A percentile compares a stretch with the other conserved stretches of the same genome.
phyloP scores from a whole-genome alignment of 2,329 filamentous ascomycete species.

The Trichophyton schoenleinii region DNA sequence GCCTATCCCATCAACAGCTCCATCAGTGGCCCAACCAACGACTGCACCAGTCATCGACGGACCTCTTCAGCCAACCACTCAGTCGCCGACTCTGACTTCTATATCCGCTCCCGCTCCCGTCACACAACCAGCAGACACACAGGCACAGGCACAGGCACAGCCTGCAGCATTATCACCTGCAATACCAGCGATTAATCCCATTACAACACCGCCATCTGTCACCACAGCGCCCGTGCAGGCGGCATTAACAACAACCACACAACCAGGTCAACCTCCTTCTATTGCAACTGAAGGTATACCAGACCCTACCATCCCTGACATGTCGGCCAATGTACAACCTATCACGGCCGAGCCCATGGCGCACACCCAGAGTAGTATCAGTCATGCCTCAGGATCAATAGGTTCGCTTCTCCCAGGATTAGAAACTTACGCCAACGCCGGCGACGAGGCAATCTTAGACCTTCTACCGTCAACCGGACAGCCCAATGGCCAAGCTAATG shows the following conservation, averaged over 20 bases:
- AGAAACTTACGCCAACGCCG: slow-evolving; percentile 23
- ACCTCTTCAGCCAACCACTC: background rate
- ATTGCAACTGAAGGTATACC: background rate
- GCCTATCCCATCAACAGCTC: background rate
- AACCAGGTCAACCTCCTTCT: background rate
- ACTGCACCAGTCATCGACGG: background rate
- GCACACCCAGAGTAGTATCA: slow-evolving; percentile 12
- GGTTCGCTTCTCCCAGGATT: slow-evolving; percentile 21
- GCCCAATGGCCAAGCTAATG: background rate
- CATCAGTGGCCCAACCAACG: background rate
- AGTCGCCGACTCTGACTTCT: background rate
- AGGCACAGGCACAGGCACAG: background rate
- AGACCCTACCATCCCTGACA: background rate
- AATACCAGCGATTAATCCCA: background rate
- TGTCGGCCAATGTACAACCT: background rate
- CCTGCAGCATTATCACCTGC: background rate
- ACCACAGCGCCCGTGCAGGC: background rate
- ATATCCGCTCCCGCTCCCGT: background rate
- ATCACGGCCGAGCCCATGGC: slow-evolving; percentile 4
- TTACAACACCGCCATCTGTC: background rate
- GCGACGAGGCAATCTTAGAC: slow-evolving; percentile 28
- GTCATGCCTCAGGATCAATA: slow-evolving; percentile 14
- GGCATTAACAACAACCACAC: background rate
- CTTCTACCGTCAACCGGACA: slow-evolving; percentile 16
- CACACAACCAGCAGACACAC: background rate